Evolutionary conservation across 2,329 filamentous ascomycete genomes (phyloP).

Genomic region (Hymenotorrendiella dingleyae): DNA sequence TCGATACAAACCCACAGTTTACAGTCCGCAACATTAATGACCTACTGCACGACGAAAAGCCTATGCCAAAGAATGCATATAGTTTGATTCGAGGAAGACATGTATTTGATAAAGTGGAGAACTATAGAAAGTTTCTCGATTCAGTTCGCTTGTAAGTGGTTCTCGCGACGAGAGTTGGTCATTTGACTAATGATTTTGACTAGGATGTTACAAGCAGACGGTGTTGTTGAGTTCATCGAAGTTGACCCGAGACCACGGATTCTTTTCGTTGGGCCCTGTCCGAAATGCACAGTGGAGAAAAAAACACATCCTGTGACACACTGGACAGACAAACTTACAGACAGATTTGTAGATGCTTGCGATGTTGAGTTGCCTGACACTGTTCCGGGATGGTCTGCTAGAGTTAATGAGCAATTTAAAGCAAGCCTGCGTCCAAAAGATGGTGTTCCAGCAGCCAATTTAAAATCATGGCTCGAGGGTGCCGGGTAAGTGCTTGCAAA

Average conservation of each 20-base stretch:
- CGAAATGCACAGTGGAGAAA: slow-evolving; percentile 6
- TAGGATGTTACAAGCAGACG: slow-evolving; percentile 26
- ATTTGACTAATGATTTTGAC: too few species aligned
- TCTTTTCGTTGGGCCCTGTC: slow-evolving; percentile 2
- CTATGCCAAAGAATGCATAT: slow-evolving; percentile 25
- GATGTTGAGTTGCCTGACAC: slow-evolving; percentile 22
- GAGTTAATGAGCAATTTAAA: slow-evolving; percentile 23
- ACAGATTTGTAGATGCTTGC: slow-evolving; percentile 21
- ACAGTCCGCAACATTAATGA: slow-evolving; percentile 26
- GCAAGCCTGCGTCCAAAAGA: slow-evolving; percentile 22
- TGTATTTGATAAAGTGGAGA: slow-evolving; percentile 27
- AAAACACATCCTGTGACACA: slow-evolving; percentile 18
- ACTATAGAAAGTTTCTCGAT: slow-evolving; percentile 26
- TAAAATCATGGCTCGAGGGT: slow-evolving; percentile 28
- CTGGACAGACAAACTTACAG: slow-evolving; percentile 25
- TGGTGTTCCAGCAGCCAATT: slow-evolving; percentile 24
- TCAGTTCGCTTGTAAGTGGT: slow-evolving; percentile 24
- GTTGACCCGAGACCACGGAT: slow-evolving; percentile 26
- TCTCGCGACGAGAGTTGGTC: not conserved
- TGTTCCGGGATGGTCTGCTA: slow-evolving; percentile 23
- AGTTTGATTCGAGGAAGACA: slow-evolving; percentile 26
- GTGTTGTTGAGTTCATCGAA: slow-evolving; percentile 29
- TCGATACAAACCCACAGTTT: slow-evolving; percentile 23
- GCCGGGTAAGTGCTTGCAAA: slow-evolving; percentile 21
- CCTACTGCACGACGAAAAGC: slow-evolving; percentile 18